Evolutionary conservation across 2,329 filamentous ascomycete genomes (phyloP).

Genomic region (Tolypocladium pustulatum): DNA sequence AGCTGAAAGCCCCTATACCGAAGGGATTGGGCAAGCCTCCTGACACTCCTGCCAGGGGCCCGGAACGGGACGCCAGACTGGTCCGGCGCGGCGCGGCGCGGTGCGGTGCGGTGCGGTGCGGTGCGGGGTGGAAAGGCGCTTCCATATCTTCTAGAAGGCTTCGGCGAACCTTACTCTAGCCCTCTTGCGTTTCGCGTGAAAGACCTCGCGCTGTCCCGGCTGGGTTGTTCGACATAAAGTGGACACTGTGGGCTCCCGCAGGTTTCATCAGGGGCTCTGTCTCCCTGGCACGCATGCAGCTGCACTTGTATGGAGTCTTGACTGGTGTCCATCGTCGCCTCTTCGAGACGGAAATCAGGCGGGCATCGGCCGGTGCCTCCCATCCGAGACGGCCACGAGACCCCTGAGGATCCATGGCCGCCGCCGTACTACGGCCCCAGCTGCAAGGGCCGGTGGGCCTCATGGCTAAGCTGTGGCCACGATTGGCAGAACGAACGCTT

Average conservation of each 20-base stretch:
- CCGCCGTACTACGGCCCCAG: background rate
- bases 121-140: background rate
- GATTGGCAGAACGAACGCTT: background rate
- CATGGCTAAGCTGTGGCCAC: background rate
- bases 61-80: background rate
- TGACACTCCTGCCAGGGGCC: background rate
- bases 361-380: background rate
- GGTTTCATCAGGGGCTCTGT: background rate
- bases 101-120: background rate
- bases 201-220: background rate
- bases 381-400: background rate
- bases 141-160: slow-evolving; percentile 1
- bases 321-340: background rate
- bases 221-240: background rate
- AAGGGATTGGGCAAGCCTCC: background rate
- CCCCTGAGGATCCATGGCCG: background rate
- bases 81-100: background rate
- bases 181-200: background rate
- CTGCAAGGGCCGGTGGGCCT: background rate
- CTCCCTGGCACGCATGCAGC: background rate
- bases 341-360: background rate
- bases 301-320: background rate
- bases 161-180: background rate
- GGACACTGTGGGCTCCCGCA: background rate
- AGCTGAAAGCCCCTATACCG: background rate